Base-by-base conservation (phyloP, 2,329 filamentous ascomycete species). In the Coniochaeta hoffmannii region DNA sequence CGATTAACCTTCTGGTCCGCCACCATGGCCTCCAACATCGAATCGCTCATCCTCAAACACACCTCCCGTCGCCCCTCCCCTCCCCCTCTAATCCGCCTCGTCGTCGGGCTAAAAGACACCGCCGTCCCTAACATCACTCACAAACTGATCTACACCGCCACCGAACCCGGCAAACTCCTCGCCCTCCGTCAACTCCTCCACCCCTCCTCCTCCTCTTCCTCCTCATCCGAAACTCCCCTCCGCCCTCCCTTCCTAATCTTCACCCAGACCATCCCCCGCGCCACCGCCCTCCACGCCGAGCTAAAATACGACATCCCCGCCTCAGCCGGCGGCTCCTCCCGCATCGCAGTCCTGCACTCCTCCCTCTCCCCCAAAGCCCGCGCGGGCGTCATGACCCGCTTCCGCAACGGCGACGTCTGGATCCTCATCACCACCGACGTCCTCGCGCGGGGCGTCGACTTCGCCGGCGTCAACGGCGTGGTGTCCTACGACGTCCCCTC, bases 401-500 rank as follows among this genome's bases (percentile, higher is more conserved):
- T 99, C 76, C 86, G 94, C 34, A 86, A 86, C 32, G 94, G 92
- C 60, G 91, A 97, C 67, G 87, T 97, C 59, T 99, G 94, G 94
- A 85, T 97, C 7, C 79, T 99, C 34, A 94, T 99, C 68, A 97
- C 94, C 0, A 99, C 94, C 0, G 94, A 99, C 67, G 82, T 99
- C 8, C 78, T 99, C 11, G 88, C 92, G 15, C 88, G 94, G 32
- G 94, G 94, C 19, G 86, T 99, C 38, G 94, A 99, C 71, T 97
- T 99, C 74, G 85, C 89, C 9, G 94, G 94, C 52, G 86, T 99
- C 60, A 97, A 97, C 65, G 91, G 92, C 49, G 92, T 99, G 0
- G 89, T 99, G 53, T 99, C 97, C 72, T 99, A 97, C 73, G 94
- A 99, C 69, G 90, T 97, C 9, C 94, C 94, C 0, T 90, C 87